Conservation (phyloP, 306 rosid genomes). For the Pyrus bretschneideri region DNA sequence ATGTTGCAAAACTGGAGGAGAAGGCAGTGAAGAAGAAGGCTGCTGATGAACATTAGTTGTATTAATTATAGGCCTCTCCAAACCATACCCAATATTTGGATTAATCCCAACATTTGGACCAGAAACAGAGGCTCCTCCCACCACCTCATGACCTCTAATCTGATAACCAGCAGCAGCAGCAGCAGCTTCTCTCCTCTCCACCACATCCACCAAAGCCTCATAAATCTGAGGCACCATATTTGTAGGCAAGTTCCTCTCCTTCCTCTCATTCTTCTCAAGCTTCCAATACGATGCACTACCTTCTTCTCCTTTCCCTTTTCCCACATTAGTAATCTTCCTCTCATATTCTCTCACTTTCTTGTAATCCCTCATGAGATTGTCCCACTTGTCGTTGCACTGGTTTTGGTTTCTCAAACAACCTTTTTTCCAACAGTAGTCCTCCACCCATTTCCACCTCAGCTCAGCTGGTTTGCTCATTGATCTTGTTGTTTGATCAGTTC, state of each 20-base stretch:
- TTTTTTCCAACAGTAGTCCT: slow-evolving; percentile 37
- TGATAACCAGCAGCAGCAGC: not conserved
- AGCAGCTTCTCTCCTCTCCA: slow-evolving; percentile 28
- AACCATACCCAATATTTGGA: slow-evolving; percentile 1
- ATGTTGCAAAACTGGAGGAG: slow-evolving; percentile 2
- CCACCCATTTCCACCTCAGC: slow-evolving; percentile 54
- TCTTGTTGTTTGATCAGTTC: not conserved
- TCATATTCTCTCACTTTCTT: slow-evolving; percentile 47
- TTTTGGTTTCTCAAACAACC: slow-evolving; percentile 45
- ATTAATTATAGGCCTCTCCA: slow-evolving; percentile 8
- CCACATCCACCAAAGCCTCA: slow-evolving; percentile 33
- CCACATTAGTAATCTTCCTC: slow-evolving; percentile 3
- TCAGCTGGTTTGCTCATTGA: slow-evolving; percentile 25
- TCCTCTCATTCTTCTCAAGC: slow-evolving; percentile 39
- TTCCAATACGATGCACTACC: slow-evolving; percentile 28
- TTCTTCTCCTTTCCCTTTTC: not conserved
- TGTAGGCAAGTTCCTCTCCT: slow-evolving; percentile 37
- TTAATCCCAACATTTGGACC: not conserved
- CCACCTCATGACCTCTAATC: not conserved
- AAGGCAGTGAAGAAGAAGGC: not conserved
- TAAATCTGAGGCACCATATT: slow-evolving; percentile 37
- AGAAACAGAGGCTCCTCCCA: slow-evolving; percentile 6
- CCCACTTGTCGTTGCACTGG: slow-evolving; percentile 55
- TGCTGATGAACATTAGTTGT: not conserved
- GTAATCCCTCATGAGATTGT: slow-evolving; percentile 48